A percentile compares a stretch with the other conserved stretches of the same genome.
phyloP scores from a whole-genome alignment of 1,284 basidiomycete genomes.

The Xanthoconium separans region DNA sequence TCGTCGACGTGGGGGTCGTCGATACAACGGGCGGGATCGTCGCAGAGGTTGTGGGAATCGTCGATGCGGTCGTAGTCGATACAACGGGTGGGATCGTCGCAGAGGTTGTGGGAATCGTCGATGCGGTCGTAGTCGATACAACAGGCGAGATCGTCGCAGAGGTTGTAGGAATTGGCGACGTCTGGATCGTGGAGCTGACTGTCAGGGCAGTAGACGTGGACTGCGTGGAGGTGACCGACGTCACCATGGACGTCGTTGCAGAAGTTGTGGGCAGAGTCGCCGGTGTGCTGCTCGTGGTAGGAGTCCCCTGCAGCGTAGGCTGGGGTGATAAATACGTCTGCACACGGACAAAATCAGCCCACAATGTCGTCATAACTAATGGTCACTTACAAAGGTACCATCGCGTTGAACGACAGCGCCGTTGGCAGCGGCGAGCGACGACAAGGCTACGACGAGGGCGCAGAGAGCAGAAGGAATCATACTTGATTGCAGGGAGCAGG shows the following conservation, averaged over 20 bases:
- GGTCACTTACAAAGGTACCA: constrained; percentile 12
- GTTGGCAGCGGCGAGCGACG: constrained; percentile 12
- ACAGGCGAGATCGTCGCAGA: too few species aligned
- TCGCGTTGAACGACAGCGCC: constrained; percentile 21
- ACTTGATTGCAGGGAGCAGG: not conserved
- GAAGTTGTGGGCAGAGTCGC: not conserved
- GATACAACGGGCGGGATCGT: not conserved
- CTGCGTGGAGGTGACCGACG: not conserved
- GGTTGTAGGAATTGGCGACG: too few species aligned
- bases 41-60: not conserved
- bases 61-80: not conserved
- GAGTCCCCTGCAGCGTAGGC: not conserved
- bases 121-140: too few species aligned
- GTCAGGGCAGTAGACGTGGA: too few species aligned
- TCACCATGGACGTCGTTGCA: not conserved
- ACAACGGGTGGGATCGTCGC: not conserved
- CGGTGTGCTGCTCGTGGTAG: too few species aligned
- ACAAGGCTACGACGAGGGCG: constrained; percentile 6
- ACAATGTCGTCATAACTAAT: accelerated
- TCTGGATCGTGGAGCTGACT: too few species aligned
- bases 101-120: not conserved
- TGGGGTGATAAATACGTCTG: constrained; percentile 15
- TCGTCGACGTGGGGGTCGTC: not conserved
- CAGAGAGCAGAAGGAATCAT: constrained; percentile 24
- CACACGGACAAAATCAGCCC: not conserved